Evolutionary conservation across 495 filamentous ascomycete genomes (phyloP).

Genomic region (Neurospora pannonica): DNA sequence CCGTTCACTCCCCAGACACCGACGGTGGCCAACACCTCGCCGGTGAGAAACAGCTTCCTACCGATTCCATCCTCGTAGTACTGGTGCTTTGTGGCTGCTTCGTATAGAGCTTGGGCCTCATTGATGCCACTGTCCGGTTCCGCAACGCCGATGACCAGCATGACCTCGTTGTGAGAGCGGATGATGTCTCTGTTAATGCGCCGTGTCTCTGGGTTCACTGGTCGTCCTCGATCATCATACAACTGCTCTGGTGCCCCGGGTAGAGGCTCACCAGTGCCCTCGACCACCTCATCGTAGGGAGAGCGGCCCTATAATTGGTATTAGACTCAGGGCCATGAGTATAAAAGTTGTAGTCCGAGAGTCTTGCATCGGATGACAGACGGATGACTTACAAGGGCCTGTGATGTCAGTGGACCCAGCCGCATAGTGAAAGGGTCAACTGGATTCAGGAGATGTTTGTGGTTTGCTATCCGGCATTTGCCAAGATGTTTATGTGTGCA

Average conservation of each 20-base stretch:
- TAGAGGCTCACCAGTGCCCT: constrained; percentile 34
- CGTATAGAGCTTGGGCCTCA: constrained; percentile 19
- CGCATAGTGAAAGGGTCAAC: constrained; percentile 2
- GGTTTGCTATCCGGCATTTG: not conserved
- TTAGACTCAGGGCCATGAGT: not conserved
- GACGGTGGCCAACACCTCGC: constrained; percentile 28
- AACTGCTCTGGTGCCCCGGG: constrained; percentile 43
- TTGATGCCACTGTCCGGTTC: constrained; percentile 31
- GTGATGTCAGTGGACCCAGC: constrained; percentile 40
- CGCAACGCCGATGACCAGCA: constrained; percentile 45
- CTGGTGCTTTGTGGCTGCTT: constrained; percentile 16
- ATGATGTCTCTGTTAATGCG: constrained; percentile 41
- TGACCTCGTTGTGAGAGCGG: constrained; percentile 48
- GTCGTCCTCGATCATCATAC: constrained; percentile 63
- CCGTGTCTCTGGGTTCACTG: constrained; percentile 50
- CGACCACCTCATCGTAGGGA: constrained; percentile 57
- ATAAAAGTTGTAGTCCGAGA: not conserved
- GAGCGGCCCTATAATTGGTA: constrained; percentile 50
- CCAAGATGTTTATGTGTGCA: not conserved
- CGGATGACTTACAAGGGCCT: constrained; percentile 36
- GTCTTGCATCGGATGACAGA: not conserved
- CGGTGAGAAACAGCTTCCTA: constrained; percentile 24
- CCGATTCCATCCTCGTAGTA: constrained; percentile 33
- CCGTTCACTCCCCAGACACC: constrained; percentile 45
- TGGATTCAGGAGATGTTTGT: not conserved